phyloP scores from a whole-genome alignment of 2,329 filamentous ascomycete species.

The Aureobasidium sp. region DNA sequence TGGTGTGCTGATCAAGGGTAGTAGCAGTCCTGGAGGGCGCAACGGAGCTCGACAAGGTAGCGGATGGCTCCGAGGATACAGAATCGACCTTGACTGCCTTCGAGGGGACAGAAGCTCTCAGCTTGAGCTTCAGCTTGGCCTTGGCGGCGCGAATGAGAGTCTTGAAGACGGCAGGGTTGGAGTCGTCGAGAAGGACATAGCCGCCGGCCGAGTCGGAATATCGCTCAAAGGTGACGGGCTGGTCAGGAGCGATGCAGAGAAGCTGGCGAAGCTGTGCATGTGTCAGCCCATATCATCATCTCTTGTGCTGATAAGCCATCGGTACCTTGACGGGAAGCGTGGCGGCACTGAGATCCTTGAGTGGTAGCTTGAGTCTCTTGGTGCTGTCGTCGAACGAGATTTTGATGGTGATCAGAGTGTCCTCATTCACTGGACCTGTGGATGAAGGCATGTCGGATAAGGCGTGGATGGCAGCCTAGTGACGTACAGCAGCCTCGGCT shows the following conservation, averaged over 20 bases:
- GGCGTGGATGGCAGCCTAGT: conserved; percentile 8
- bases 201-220: conserved; percentile 87
- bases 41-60: conserved; percentile 22
- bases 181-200: conserved; percentile 71
- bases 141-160: conserved; percentile 94
- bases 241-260: conserved; percentile 57
- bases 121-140: conserved; percentile 93
- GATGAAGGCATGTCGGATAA: conserved; percentile 31
- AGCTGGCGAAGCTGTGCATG: conserved; percentile 58
- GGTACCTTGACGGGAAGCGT: conserved; percentile 73
- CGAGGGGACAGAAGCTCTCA: conserved; percentile 44
- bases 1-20: conserved; percentile 21
- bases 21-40: conserved; percentile 22
- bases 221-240: conserved; percentile 69
- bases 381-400: conserved; percentile 67
- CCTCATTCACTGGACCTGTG: conserved; percentile 48
- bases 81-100: conserved; percentile 9
- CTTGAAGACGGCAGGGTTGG: conserved; percentile 82
- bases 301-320: conserved; percentile 5
- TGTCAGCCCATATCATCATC: not conserved
- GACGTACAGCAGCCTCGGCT: conserved; percentile 10
- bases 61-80: conserved; percentile 17
- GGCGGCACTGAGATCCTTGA: conserved; percentile 70
- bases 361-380: conserved; percentile 80
- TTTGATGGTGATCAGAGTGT: conserved; percentile 80